A percentile compares a stretch with the other conserved stretches of the same genome.
These are phyloP conservation scores for Echites panduratus DNA, from an alignment of 257 asterid species.

Conservation along the genomic window DNA sequence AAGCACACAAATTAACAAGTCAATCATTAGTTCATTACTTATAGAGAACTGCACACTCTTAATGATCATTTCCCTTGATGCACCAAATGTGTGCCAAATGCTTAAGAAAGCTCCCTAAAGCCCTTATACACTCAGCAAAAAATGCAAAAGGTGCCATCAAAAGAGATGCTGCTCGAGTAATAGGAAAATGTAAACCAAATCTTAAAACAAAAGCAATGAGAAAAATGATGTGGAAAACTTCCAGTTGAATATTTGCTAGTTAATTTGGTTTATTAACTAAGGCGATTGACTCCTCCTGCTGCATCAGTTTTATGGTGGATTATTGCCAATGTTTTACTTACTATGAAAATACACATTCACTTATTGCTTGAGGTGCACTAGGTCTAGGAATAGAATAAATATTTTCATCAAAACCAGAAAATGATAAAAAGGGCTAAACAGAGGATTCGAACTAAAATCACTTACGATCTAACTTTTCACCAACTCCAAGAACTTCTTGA, in stretches of 20 bases:
- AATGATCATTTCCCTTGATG: neutral
- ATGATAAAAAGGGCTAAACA: conserved; percentile 9
- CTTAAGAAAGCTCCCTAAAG: neutral
- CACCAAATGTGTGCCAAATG: neutral
- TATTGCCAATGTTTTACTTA: neutral
- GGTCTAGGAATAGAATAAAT: neutral
- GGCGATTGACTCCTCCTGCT: neutral
- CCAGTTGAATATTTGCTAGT: neutral
- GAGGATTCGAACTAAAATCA: conserved; percentile 8
- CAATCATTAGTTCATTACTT: neutral
- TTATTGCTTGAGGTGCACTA: neutral
- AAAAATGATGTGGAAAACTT: neutral
- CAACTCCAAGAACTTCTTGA: conserved; percentile 97
- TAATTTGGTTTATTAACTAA: neutral
- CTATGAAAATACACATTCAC: neutral
- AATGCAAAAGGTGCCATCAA: neutral
- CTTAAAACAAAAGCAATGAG: neutral
- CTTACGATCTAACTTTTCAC: conserved; percentile 98
- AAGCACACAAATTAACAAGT: conserved; percentile 12
- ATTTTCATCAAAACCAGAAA: conserved; percentile 1
- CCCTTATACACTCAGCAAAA: neutral
- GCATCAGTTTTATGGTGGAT: neutral
- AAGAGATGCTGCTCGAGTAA: neutral
- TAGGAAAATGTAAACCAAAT: neutral
- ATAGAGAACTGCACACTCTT: neutral